Base-by-base conservation (phyloP, 140 eudicot species). In the Bidens hawaiensis region DNA sequence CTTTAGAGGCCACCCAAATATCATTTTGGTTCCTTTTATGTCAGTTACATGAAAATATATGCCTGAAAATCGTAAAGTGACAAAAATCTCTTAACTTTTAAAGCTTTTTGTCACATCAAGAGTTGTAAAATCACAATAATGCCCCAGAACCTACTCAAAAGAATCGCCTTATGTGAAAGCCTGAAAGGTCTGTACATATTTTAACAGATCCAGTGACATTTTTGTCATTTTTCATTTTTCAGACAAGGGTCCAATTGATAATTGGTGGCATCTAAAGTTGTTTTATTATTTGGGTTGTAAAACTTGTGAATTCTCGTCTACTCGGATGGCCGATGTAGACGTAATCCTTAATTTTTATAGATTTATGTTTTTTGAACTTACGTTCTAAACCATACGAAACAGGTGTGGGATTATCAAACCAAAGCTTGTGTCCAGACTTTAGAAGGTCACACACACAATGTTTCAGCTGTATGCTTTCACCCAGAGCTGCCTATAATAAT, bases 351-450 rank as follows among this genome's bases (percentile, higher is more conserved):
- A 21, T 21, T 15, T 49, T 49, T 24, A 25, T 56, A 14, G 8
- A 45, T 27, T 18, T 55, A 6, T 53, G 25, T 24, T 18, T 9
- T 18, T 3, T 60, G n/a, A 26, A 51, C 14, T 61, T 27, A 51
- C 25, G 34, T 61, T 42, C 19, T 60, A 18, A 30, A 60, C 64
- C 66, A 48, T 67, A 19, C 57, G 66, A 74, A 83, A 70, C 60
- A 87, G 95, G 95, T 87, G 41, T 87, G 95, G 95, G 95, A 87
- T 70, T 87, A 83, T 68, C 89, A 87, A 62, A 87, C 88, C 13
- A 78, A 83, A 60, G 78, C 84, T 31, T 87, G 95, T 60, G 89
- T 87, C 41, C 93, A 87, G 82, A 84, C 86, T 13, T 71, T 87
- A 41, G 95, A 87, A 68, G 95, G 95, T 59, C 95, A 87, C 75